Percentiles rank a stretch among this genome's conserved stretches.
phyloP scores from a whole-genome alignment of 164 flowering plant species.

The Vitis riparia region DNA sequence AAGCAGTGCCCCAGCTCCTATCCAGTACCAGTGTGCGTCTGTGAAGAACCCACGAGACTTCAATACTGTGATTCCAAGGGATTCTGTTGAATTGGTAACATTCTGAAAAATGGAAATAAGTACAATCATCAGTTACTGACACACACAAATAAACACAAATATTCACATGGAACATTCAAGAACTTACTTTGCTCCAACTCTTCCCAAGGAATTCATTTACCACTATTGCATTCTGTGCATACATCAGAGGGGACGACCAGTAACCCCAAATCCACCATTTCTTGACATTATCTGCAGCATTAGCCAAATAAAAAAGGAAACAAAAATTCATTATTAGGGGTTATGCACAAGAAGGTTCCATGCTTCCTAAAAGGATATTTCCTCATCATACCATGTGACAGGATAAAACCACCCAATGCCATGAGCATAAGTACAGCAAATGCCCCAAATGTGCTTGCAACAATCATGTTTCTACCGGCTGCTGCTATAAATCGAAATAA shows the following conservation, averaged over 20 bases:
- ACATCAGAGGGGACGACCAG: too few relatives aligned
- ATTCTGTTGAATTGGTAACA: constrained; percentile 9
- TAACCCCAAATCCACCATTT: too few relatives aligned
- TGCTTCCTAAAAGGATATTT: not conserved
- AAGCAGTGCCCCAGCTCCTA: constrained; percentile 24
- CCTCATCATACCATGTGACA: constrained; percentile 25
- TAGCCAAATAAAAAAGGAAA: not conserved
- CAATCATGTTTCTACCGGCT: constrained; percentile 21
- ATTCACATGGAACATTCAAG: too few relatives aligned
- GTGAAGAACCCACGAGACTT: constrained; percentile 27
- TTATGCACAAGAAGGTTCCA: too few relatives aligned
- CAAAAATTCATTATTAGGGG: not conserved
- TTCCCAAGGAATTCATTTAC: too few relatives aligned
- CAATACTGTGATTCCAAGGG: constrained; percentile 19
- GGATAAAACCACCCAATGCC: constrained; percentile 24
- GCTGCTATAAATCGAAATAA: constrained; percentile 29
- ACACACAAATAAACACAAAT: not conserved
- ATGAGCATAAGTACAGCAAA: constrained; percentile 14
- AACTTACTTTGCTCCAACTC: too few relatives aligned
- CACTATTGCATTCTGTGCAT: too few relatives aligned
- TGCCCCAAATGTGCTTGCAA: constrained; percentile 29
- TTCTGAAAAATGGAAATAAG: constrained; percentile 4
- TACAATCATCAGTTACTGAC: not conserved
- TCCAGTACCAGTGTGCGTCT: constrained; percentile 29
- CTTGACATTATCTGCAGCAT: too few relatives aligned